Percentiles rank a stretch among this genome's conserved stretches.
phyloP scores from a whole-genome alignment of 176 grass and related monocot genomes.

The Hsuehochloa calcarea region DNA sequence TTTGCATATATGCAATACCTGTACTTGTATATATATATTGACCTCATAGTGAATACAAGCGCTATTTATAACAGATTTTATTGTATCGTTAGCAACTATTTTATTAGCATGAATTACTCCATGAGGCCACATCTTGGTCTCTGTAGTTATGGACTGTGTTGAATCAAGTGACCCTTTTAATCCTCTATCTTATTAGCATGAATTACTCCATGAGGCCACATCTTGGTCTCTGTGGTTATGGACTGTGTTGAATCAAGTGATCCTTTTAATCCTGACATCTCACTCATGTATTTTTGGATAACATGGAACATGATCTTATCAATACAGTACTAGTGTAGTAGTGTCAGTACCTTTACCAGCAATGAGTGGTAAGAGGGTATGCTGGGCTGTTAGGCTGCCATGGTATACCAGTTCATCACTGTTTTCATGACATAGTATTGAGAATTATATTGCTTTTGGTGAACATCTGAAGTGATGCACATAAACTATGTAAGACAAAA shows the following conservation, averaged over 20 bases:
- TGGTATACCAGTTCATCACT: neutral
- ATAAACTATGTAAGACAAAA: neutral
- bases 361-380: neutral
- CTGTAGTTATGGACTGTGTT: no score
- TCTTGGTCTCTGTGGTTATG: no score
- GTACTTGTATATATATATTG: no score
- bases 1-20: no score
- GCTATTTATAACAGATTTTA: no score
- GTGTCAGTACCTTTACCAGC: neutral
- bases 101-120: neutral
- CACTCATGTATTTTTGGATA: neutral
- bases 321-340: neutral
- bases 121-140: no score
- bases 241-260: no score
- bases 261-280: neutral
- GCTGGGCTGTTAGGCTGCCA: neutral
- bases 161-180: no score
- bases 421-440: neutral
- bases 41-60: no score
- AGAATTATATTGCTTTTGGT: conserved; percentile 5
- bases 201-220: neutral
- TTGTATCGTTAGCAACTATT: neutral
- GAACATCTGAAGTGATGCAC: neutral
- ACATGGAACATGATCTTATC: neutral
- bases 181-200: neutral